Percentiles rank a stretch among this genome's conserved stretches.
Conservation (phyloP, 2,329 filamentous ascomycete genomes). For the Arachnomyces sp. region DNA sequence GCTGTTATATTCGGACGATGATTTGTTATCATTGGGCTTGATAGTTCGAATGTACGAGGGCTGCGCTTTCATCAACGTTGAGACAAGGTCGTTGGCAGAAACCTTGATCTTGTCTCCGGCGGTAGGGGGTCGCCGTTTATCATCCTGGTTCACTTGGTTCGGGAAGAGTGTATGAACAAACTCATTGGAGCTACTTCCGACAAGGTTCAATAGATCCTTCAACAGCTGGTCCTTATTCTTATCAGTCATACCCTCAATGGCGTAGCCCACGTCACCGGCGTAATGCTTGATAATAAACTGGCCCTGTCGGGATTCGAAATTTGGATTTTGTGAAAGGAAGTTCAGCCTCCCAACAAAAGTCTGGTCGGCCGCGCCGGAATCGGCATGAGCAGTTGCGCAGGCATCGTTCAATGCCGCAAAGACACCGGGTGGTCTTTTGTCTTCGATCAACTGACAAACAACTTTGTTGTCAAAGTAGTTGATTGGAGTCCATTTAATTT, state of each 20-base stretch:
- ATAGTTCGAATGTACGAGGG: constrained; percentile 98
- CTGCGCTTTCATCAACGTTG: constrained; percentile 93
- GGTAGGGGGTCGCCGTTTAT: constrained; percentile 86
- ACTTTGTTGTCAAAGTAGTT: constrained; percentile 99
- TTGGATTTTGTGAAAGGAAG: constrained; percentile 75
- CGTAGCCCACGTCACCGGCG: constrained; percentile 91
- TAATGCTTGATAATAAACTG: constrained; percentile 99
- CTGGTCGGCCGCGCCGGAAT: constrained; percentile 86
- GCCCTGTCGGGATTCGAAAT: constrained; percentile 85
- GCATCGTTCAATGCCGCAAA: constrained; percentile 97
- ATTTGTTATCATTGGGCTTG: constrained; percentile 99
- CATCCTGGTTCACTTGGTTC: constrained; percentile 87
- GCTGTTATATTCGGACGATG: constrained; percentile 81
- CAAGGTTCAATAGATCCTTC: constrained; percentile 84
- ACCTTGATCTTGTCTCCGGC: constrained; percentile 93
- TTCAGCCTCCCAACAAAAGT: constrained; percentile 93
- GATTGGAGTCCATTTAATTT: constrained; percentile 98
- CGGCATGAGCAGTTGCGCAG: constrained; percentile 95
- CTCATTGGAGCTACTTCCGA: constrained; percentile 71
- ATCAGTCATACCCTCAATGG: constrained; percentile 93
- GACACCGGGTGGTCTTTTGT: constrained; percentile 78
- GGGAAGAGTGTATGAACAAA: constrained; percentile 90
- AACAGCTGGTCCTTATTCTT: constrained; percentile 98
- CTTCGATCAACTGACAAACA: constrained; percentile 93
- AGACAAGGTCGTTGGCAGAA: constrained; percentile 89